These are phyloP conservation scores for Penicillium crustosum DNA, from an alignment of 2,329 filamentous ascomycete genomes.

Conservation along the genomic window DNA sequence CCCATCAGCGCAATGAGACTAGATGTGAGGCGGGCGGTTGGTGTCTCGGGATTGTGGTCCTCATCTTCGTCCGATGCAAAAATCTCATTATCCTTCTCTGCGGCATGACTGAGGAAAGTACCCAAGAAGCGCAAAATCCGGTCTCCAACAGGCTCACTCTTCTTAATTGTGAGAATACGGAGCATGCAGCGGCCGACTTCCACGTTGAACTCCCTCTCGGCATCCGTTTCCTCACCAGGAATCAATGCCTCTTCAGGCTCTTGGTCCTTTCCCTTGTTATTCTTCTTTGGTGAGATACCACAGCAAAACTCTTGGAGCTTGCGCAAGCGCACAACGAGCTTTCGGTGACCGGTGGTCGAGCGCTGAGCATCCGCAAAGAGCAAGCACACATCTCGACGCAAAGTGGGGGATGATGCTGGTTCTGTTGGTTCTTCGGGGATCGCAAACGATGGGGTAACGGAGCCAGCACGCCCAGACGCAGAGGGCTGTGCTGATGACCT, in stretches of 20 bases:
- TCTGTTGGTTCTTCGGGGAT: constrained; percentile 64
- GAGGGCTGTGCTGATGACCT: constrained; percentile 61
- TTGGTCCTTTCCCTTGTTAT: constrained; percentile 49
- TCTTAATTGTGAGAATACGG: constrained; percentile 82
- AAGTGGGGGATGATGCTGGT: constrained; percentile 47
- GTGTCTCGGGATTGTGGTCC: constrained; percentile 73
- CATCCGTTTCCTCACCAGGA: constrained; percentile 63
- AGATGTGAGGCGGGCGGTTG: constrained; percentile 74
- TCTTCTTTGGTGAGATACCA: constrained; percentile 51
- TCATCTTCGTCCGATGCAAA: constrained; percentile 63
- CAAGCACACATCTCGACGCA: constrained; percentile 71
- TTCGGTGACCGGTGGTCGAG: constrained; percentile 85
- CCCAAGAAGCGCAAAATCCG: constrained; percentile 81
- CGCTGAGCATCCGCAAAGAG: constrained; percentile 82
- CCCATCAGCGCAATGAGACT: constrained; percentile 71
- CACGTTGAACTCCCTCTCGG: constrained; percentile 81
- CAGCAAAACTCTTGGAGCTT: constrained; percentile 87
- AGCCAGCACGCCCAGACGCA: constrained; percentile 79
- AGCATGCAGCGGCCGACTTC: constrained; percentile 83
- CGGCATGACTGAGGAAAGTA: constrained; percentile 74
- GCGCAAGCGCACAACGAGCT: constrained; percentile 80
- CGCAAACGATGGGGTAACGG: constrained; percentile 38
- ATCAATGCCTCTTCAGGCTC: constrained; percentile 49
- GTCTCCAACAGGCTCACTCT: constrained; percentile 85
- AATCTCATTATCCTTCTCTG: constrained; percentile 67